Evolutionary conservation across 2,329 filamentous ascomycete genomes (phyloP).

Genomic region (Nemania sp.): DNA sequence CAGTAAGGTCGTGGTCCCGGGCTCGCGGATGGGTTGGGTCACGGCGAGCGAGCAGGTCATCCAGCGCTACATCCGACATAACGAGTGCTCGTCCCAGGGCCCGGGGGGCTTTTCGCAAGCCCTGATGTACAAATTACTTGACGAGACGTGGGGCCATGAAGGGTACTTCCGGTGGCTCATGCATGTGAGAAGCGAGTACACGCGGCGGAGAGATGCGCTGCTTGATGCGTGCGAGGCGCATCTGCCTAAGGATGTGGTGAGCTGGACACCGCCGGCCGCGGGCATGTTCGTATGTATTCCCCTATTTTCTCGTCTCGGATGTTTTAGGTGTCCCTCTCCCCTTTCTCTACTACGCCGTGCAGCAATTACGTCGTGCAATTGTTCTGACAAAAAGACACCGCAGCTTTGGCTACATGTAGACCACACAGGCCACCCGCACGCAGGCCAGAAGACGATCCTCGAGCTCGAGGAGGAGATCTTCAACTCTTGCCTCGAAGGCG

Average conservation of each 20-base stretch:
- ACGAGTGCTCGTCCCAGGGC: constrained; percentile 86
- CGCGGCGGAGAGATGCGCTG: constrained; percentile 79
- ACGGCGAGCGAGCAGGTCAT: constrained; percentile 87
- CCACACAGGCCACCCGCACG: constrained; percentile 73
- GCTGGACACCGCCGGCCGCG: constrained; percentile 82
- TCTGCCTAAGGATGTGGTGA: constrained; percentile 78
- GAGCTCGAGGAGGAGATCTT: constrained; percentile 91
- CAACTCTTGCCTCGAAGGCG: constrained; percentile 77
- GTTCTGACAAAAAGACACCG: neutral
- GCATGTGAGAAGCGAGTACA: constrained; percentile 84
- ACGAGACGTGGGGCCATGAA: constrained; percentile 92
- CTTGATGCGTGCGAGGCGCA: constrained; percentile 83
- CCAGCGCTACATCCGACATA: constrained; percentile 83
- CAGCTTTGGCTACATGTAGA: constrained; percentile 81
- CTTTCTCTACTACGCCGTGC: no score
- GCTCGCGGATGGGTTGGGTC: constrained; percentile 87
- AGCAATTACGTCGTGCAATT: no score
- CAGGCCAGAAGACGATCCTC: constrained; percentile 62
- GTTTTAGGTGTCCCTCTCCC: no score
- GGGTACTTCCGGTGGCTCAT: constrained; percentile 93
- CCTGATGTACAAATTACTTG: constrained; percentile 86
- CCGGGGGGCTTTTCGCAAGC: constrained; percentile 88
- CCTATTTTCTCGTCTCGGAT: neutral
- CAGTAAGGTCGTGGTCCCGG: constrained; percentile 89
- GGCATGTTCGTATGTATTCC: constrained; percentile 88